Evolutionary conservation across 2,329 filamentous ascomycete genomes (phyloP).

Genomic region (Ophiostoma sp.): DNA sequence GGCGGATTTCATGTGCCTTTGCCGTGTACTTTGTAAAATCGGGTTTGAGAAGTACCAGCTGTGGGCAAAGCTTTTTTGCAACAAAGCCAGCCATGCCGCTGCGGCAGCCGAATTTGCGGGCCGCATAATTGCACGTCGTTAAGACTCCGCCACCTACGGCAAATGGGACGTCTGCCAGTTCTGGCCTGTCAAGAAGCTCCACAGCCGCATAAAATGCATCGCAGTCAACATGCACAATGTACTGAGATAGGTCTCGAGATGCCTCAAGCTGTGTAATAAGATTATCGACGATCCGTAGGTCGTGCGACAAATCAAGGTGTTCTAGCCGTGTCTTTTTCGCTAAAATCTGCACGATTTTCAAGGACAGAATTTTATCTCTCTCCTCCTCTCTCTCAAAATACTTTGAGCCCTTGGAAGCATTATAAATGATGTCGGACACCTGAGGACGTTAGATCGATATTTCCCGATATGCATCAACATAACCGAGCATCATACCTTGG

Average conservation of each 20-base stretch:
- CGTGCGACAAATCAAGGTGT: constrained; percentile 64
- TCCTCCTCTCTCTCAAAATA: constrained; percentile 89
- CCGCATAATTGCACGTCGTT: constrained; percentile 77
- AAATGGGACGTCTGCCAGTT: constrained; percentile 81
- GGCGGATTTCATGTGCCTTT: constrained; percentile 82
- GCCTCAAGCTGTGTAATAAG: constrained; percentile 74
- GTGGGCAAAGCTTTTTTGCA: constrained; percentile 86
- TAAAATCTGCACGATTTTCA: constrained; percentile 77
- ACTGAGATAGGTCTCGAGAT: constrained; percentile 73
- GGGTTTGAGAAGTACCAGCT: constrained; percentile 72
- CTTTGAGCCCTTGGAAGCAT: constrained; percentile 92
- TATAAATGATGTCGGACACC: constrained; percentile 95
- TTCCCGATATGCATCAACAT: not conserved
- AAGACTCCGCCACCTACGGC: constrained; percentile 71
- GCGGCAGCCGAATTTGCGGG: constrained; percentile 81
- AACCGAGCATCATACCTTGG: constrained; percentile 48
- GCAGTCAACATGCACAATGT: constrained; percentile 88
- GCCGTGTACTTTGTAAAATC: constrained; percentile 88
- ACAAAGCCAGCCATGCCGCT: constrained; percentile 97
- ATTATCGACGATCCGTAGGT: constrained; percentile 72
- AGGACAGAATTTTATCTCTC: constrained; percentile 74
- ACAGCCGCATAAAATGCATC: constrained; percentile 97
- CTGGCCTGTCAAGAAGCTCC: constrained; percentile 76
- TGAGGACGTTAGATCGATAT: constrained; percentile 31
- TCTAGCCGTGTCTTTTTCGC: constrained; percentile 71